phyloP scores from a whole-genome alignment of 2,329 filamentous ascomycete species.

The Cladosporium halotolerans region DNA sequence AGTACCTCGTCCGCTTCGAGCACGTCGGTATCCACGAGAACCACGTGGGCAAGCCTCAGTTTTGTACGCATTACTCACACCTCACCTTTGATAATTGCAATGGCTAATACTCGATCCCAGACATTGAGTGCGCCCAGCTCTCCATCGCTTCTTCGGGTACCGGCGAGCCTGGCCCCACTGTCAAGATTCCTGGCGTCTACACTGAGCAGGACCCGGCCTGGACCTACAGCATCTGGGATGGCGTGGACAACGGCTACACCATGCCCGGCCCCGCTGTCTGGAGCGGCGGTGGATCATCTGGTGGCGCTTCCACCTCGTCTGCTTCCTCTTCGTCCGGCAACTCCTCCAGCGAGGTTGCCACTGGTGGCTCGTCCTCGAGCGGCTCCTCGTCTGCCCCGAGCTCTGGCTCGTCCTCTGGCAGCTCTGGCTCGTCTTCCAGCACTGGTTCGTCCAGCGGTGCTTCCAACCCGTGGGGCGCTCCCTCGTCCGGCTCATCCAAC shows the following conservation, averaged over 20 bases:
- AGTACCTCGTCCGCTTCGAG: conserved; percentile 17
- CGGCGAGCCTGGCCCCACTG: conserved; percentile 15
- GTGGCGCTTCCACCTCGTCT: conserved; percentile 10
- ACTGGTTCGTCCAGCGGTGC: neutral
- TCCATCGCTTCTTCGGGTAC: conserved; percentile 16
- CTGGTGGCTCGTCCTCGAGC: neutral
- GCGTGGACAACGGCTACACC: conserved; percentile 12
- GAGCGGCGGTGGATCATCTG: conserved; percentile 4
- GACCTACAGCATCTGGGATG: conserved; percentile 19
- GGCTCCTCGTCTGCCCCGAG: neutral
- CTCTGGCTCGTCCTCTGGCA: neutral
- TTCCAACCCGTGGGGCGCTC: neutral
- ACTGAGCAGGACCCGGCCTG: conserved; percentile 17
- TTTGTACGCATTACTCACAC: neutral
- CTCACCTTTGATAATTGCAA: neutral
- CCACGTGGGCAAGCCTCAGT: conserved; percentile 16
- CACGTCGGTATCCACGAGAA: conserved; percentile 18
- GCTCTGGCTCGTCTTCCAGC: neutral
- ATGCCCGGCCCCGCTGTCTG: conserved; percentile 16
- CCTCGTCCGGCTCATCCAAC: neutral
- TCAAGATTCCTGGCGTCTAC: conserved; percentile 20
- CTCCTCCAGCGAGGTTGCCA: neutral
- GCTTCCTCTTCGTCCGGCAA: neutral
- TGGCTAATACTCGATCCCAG: too few relatives aligned
- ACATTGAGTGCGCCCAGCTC: conserved; percentile 18